A percentile compares a stretch with the other conserved stretches of the same genome.
Evolutionary conservation across 352 stramenopile genomes (phyloP).

Genomic region (Pythium dissotocum): DNA sequence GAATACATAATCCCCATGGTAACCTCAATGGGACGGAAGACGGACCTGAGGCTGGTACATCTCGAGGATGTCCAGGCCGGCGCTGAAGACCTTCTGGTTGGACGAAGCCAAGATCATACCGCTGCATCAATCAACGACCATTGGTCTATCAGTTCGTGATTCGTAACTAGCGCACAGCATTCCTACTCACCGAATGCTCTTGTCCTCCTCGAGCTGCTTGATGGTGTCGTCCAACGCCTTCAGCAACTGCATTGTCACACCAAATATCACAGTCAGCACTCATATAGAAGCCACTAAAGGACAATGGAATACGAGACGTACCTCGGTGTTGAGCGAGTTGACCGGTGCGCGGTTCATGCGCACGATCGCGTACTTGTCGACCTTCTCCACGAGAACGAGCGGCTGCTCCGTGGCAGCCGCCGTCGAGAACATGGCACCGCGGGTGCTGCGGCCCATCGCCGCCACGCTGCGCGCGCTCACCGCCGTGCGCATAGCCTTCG

Average conservation of each 20-base stretch:
- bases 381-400: conserved; percentile 73
- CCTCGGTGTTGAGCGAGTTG: conserved; percentile 80
- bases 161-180: background rate
- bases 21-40: background rate
- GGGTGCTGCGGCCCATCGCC: background rate
- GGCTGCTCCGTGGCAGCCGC: conserved; percentile 32
- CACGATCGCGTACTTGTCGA: conserved; percentile 75
- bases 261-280: background rate
- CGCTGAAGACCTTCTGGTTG: conserved; percentile 87
- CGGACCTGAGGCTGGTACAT: conserved; percentile 87
- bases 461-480: conserved; percentile 10
- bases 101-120: conserved; percentile 79
- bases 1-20: background rate
- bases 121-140: conserved; percentile 28
- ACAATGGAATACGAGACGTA: conserved; percentile 10
- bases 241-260: conserved; percentile 45
- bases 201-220: conserved; percentile 73
- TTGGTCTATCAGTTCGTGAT: background rate
- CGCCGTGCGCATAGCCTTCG: conserved; percentile 14
- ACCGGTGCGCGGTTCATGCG: conserved; percentile 78
- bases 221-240: conserved; percentile 68
- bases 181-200: conserved; percentile 56
- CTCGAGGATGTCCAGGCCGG: conserved; percentile 92
- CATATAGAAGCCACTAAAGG: background rate
- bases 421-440: conserved; percentile 14